phyloP scores from a whole-genome alignment of 352 stramenopile species.

The Pythium sp. region DNA sequence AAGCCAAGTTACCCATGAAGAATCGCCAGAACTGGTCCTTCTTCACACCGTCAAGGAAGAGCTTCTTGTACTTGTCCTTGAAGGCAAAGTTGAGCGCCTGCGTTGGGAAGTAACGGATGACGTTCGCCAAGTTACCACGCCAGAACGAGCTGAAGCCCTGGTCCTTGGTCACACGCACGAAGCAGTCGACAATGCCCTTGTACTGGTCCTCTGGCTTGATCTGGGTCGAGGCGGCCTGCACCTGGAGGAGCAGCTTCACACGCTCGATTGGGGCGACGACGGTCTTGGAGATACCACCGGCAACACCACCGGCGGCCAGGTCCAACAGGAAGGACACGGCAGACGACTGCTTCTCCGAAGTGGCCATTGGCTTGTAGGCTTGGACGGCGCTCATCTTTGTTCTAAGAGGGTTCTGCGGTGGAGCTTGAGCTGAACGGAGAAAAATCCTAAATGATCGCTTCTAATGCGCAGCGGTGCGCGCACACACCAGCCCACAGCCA shows the following conservation, averaged over 20 bases:
- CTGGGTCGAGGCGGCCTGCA: constrained; percentile 87
- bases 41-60: constrained; percentile 84
- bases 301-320: constrained; percentile 82
- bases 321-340: constrained; percentile 76
- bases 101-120: constrained; percentile 92
- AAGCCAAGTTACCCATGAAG: constrained; percentile 98
- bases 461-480: not conserved
- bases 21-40: constrained; percentile 98
- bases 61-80: constrained; percentile 93
- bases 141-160: constrained; percentile 89
- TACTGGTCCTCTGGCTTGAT: constrained; percentile 92
- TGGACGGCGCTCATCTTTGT: constrained; percentile 73
- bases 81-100: constrained; percentile 93
- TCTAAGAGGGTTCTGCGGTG: constrained; percentile 48
- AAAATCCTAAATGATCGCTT: constrained; percentile 82
- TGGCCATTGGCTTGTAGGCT: constrained; percentile 80
- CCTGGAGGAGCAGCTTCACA: constrained; percentile 92
- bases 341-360: constrained; percentile 54
- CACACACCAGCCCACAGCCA: constrained; percentile 2
- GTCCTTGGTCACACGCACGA: constrained; percentile 86
- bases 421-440: constrained; percentile 63
- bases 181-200: constrained; percentile 91
- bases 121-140: constrained; percentile 90
- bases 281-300: constrained; percentile 90
- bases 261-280: constrained; percentile 88